Evolutionary conservation across 1,139 yeast genomes (phyloP).

Genomic region (Yamadazyma sp.): DNA sequence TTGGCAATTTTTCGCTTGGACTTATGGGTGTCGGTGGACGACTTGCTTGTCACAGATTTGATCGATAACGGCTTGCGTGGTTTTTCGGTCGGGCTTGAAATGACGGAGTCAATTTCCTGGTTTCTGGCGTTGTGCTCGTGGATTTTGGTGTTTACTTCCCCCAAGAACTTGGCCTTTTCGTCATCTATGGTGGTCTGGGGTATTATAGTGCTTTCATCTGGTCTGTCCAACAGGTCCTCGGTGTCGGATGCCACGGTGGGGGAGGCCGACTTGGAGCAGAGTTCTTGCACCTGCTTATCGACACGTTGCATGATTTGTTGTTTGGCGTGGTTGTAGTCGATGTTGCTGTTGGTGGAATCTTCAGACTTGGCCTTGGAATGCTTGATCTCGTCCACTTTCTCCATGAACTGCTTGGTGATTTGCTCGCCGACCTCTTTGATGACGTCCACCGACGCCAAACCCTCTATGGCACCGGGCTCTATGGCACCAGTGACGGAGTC

Average conservation of each 20-base stretch:
- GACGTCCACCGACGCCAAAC: slow-evolving; percentile 7
- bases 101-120: neutral
- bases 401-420: slow-evolving; percentile 16
- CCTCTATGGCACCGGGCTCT: no score
- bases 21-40: neutral
- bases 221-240: neutral
- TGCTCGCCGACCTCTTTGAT: slow-evolving; percentile 17
- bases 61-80: slow-evolving; percentile 2
- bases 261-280: slow-evolving; percentile 15
- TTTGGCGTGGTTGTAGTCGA: slow-evolving; percentile 14
- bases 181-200: slow-evolving; percentile 4
- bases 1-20: slow-evolving; percentile 1
- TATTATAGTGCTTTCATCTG: neutral
- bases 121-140: slow-evolving; percentile 3
- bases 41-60: slow-evolving; percentile 1
- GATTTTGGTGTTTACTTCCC: slow-evolving; percentile 10
- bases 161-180: slow-evolving; percentile 9
- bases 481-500: no score
- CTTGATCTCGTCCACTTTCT: slow-evolving; percentile 17
- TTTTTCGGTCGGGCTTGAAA: slow-evolving; percentile 1
- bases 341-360: slow-evolving; percentile 7
- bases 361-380: slow-evolving; percentile 14
- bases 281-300: slow-evolving; percentile 15
- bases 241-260: slow-evolving; percentile 7
- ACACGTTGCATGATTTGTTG: slow-evolving; percentile 16